These are phyloP conservation scores for Chaetomiaceae sp. DNA, from an alignment of 2,329 filamentous ascomycete species.

Conservation along the genomic window DNA sequence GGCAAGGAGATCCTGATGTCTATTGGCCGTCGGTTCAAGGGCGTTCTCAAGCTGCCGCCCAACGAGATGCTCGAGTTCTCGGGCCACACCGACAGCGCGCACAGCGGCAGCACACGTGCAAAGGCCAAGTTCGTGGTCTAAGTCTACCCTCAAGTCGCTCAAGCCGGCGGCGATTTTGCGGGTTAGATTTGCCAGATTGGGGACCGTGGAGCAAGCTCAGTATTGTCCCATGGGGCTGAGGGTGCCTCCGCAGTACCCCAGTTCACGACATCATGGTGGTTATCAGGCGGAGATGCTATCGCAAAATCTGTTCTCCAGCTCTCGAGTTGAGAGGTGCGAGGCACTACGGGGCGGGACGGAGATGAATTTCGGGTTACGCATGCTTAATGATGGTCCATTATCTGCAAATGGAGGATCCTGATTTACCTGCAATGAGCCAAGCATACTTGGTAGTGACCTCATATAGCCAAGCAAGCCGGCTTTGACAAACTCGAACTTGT, in stretches of 20 bases:
- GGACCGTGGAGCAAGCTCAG: neutral
- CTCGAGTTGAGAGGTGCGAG: neutral
- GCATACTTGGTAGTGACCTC: neutral
- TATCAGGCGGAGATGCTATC: neutral
- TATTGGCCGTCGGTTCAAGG: slow-evolving; percentile 91
- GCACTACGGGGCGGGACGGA: neutral
- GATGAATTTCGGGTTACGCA: neutral
- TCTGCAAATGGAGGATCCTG: neutral
- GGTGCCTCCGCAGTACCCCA: neutral
- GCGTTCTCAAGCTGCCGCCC: slow-evolving; percentile 73
- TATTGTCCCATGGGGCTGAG: neutral
- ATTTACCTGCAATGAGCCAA: slow-evolving; percentile 1
- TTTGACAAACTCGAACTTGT: neutral
- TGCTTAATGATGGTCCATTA: neutral
- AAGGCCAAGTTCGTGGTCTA: slow-evolving; percentile 92
- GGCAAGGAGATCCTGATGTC: slow-evolving; percentile 77
- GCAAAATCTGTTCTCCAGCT: neutral
- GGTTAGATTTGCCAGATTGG: neutral
- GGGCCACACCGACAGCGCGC: slow-evolving; percentile 90
- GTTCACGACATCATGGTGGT: no score
- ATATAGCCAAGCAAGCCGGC: neutral
- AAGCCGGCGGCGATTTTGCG: neutral
- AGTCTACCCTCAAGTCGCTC: slow-evolving; percentile 18
- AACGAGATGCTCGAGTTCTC: slow-evolving; percentile 87
- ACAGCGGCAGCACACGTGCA: slow-evolving; percentile 87